phyloP scores from a whole-genome alignment of 78 protist species.

The Acrasis kona region DNA sequence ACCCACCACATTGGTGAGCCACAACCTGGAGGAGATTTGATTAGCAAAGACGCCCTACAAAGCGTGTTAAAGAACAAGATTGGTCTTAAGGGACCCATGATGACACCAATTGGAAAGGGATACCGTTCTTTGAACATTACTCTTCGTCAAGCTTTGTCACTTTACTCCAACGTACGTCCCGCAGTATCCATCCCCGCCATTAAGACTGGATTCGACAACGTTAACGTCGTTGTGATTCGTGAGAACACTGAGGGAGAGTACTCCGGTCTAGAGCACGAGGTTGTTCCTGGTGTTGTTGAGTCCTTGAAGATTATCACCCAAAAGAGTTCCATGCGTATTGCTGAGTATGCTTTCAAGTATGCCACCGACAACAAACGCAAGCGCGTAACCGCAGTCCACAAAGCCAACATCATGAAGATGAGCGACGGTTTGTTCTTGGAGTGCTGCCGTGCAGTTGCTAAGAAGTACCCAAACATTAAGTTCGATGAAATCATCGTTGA shows the following conservation, averaged over 20 bases:
- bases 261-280: slow-evolving; percentile 69
- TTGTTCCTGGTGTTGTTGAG: slow-evolving; percentile 35
- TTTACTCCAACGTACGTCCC: slow-evolving; percentile 76
- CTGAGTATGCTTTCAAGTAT: slow-evolving; percentile 63
- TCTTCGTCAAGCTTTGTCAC: slow-evolving; percentile 54
- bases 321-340: slow-evolving; percentile 53
- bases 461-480: slow-evolving; percentile 63
- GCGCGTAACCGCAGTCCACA: slow-evolving; percentile 66
- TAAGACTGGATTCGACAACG: slow-evolving; percentile 46
- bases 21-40: slow-evolving; percentile 39
- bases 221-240: slow-evolving; percentile 67
- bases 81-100: slow-evolving; percentile 43
- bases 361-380: slow-evolving; percentile 39
- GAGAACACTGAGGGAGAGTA: slow-evolving; percentile 88
- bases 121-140: slow-evolving; percentile 67
- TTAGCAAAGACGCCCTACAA: slow-evolving; percentile 5
- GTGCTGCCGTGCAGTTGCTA: slow-evolving; percentile 51
- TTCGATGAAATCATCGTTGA: slow-evolving; percentile 59
- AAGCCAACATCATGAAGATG: slow-evolving; percentile 68
- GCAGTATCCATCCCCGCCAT: slow-evolving; percentile 50
- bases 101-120: slow-evolving; percentile 61
- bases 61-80: slow-evolving; percentile 35
- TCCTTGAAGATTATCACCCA: slow-evolving; percentile 56
- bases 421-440: slow-evolving; percentile 68
- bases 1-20: slow-evolving; percentile 27